Percentiles rank a stretch among this genome's conserved stretches.
Evolutionary conservation across 2,329 filamentous ascomycete species (phyloP).

Genomic region (Colletotrichum lini): DNA sequence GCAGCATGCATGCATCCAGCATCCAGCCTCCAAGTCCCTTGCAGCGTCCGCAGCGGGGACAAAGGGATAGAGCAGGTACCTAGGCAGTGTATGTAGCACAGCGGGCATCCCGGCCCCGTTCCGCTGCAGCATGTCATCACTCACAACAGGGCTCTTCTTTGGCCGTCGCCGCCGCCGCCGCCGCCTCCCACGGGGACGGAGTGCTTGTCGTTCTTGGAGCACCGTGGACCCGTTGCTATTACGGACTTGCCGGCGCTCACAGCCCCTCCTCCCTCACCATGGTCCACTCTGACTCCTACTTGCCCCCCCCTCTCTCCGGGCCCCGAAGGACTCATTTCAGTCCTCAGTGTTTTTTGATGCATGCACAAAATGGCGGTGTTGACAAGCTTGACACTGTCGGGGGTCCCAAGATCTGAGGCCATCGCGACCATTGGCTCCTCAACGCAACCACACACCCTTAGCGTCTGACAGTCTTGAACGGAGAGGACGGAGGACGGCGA

Average conservation of each 20-base stretch:
- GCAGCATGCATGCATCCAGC: not conserved
- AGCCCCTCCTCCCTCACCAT: constrained; percentile 23
- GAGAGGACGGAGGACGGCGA: constrained; percentile 25
- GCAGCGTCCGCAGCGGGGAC: constrained; percentile 27
- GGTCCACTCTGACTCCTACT: constrained; percentile 20
- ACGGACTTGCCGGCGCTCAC: constrained; percentile 39
- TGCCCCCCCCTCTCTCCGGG: not conserved
- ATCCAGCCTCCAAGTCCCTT: constrained; percentile 28
- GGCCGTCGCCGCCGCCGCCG: not conserved
- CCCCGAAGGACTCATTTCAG: not conserved
- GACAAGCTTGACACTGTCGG: constrained; percentile 21
- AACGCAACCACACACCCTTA: constrained; percentile 24
- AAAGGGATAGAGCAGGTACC: constrained; percentile 19
- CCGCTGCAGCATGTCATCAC: constrained; percentile 42
- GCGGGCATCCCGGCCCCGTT: constrained; percentile 32
- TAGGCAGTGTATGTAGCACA: not conserved
- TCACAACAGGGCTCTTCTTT: constrained; percentile 12
- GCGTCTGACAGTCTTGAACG: constrained; percentile 26
- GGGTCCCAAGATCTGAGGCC: constrained; percentile 32
- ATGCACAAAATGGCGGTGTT: constrained; percentile 24
- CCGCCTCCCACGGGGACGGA: constrained; percentile 18
- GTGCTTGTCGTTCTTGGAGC: constrained; percentile 11
- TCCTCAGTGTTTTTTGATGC: not conserved
- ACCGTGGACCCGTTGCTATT: constrained; percentile 19
- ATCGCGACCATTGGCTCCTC: constrained; percentile 34